Evolutionary conservation across 169 alveolate species (phyloP), one percentile per base, ranked within the genome.

Genomic region (Plasmodium knowlesi): DNA sequence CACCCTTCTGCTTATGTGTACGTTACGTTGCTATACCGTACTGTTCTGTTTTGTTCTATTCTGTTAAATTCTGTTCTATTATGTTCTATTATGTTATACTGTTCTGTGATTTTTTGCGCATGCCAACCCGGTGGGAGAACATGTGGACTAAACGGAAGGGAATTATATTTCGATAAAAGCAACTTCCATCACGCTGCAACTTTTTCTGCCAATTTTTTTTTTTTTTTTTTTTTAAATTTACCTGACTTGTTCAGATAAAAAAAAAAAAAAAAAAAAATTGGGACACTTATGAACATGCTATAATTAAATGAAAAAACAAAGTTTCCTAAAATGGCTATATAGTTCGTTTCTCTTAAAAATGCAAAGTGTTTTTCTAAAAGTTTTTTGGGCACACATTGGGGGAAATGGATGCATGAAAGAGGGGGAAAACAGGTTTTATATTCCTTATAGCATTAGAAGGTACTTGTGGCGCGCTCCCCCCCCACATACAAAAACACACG

Each of bases 231-330:
- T 5, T 19, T 25, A 46, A 46, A 46, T 34, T 16, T 78, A 78
- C n/a, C n/a, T n/a, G 39, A 76, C 67, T 28, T 32, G 25, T 39
- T 39, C 70, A 76, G 14, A 76, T n/a, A n/a, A n/a, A n/a, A n/a
- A n/a, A 78, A 41, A 78, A 78, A 78, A 78, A 78, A 78, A 78
- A 76, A 37, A 78, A 78, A 78, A 78, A 4, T 78, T 78, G 16
- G 53, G 43, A 78, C 84, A 78, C 30, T 78, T 78, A 32, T 78
- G 43, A 78, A 78, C 34, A 34, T 1, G 67, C 16, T 30, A 78
- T 78, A 78, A 37, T 34, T 78, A 37, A 39, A 19, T 37, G 6
- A 39, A 78, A 46, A 19, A 19, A 19, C 28, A 61, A 25, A 22
- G 25, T 61, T 25, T 3, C 10, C 32, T 61, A 61, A 61, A n/a